Conservation (phyloP, 164 flowering plant species). For the Magnolia sinica region DNA sequence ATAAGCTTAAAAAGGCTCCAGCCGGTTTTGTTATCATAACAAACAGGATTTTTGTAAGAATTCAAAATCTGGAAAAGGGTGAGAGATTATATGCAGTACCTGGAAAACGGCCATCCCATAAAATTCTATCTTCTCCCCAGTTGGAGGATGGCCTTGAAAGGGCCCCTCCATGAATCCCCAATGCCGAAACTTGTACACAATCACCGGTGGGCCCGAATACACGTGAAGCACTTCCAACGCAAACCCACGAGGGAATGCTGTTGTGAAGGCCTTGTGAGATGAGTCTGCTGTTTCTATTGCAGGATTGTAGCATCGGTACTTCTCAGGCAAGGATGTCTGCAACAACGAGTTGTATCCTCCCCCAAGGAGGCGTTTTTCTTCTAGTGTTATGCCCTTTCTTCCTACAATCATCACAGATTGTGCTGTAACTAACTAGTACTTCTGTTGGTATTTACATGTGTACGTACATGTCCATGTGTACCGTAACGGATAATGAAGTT, state of each 20-base stretch:
- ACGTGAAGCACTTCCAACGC: slow-evolving; percentile 60
- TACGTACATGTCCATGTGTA: no score
- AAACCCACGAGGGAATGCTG: slow-evolving; percentile 71
- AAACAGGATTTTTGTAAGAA: background rate
- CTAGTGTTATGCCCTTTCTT: slow-evolving; percentile 27
- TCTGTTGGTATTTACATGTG: no score
- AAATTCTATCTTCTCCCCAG: slow-evolving; percentile 57
- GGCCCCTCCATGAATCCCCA: slow-evolving; percentile 91
- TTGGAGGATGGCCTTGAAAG: slow-evolving; percentile 66
- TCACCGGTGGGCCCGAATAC: slow-evolving; percentile 62
- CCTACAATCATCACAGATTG: slow-evolving; percentile 29
- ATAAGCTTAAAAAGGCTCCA: background rate
- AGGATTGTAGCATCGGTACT: slow-evolving; percentile 36
- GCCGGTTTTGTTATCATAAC: background rate
- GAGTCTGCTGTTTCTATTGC: slow-evolving; percentile 31
- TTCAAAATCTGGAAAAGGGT: background rate
- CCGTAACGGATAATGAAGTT: no score
- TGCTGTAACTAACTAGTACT: no score
- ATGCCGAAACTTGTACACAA: slow-evolving; percentile 74
- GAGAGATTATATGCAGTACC: slow-evolving; percentile 25
- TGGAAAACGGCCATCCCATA: slow-evolving; percentile 46
- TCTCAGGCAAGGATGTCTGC: slow-evolving; percentile 53
- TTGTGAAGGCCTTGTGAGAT: slow-evolving; percentile 31
- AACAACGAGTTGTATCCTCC: slow-evolving; percentile 56
- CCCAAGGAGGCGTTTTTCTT: slow-evolving; percentile 38